Evolutionary conservation across 768 basidiomycete species (phyloP).

Genomic region (Leucosporidium creatinivorum): DNA sequence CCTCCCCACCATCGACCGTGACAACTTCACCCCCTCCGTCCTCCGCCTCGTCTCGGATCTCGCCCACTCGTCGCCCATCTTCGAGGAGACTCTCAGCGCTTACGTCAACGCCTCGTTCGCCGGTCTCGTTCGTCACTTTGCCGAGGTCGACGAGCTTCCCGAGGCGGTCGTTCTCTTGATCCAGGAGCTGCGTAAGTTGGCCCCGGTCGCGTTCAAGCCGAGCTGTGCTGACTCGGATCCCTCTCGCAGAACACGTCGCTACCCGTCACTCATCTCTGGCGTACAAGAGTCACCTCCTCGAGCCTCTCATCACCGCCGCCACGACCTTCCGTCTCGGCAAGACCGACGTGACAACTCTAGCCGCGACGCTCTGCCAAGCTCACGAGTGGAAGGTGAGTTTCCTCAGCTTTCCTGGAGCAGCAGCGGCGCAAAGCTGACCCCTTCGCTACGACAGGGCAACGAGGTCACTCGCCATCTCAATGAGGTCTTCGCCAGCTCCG

Average conservation of each 20-base stretch:
- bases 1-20: constrained; percentile 7
- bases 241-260: background rate
- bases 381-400: constrained; percentile 24
- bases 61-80: background rate
- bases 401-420: background rate
- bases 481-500: constrained; percentile 23
- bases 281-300: constrained; percentile 16
- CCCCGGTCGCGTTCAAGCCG: no score
- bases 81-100: background rate
- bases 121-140: constrained; percentile 9
- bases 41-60: constrained; percentile 4
- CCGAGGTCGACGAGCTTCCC: constrained; percentile 14
- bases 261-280: background rate
- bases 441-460: constrained; percentile 10
- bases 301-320: constrained; percentile 19
- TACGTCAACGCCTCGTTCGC: constrained; percentile 12
- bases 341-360: constrained; percentile 9
- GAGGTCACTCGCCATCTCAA: constrained; percentile 32
- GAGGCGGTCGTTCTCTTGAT: constrained; percentile 1
- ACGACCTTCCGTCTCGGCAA: constrained; percentile 15
- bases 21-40: constrained; percentile 10
- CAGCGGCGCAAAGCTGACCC: background rate
- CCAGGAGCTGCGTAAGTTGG: constrained; percentile 3
- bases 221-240: background rate
- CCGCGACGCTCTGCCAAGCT: background rate